Evolutionary conservation across 2,329 filamentous ascomycete genomes (phyloP).

Genomic region (Diaporthe helianthi): DNA sequence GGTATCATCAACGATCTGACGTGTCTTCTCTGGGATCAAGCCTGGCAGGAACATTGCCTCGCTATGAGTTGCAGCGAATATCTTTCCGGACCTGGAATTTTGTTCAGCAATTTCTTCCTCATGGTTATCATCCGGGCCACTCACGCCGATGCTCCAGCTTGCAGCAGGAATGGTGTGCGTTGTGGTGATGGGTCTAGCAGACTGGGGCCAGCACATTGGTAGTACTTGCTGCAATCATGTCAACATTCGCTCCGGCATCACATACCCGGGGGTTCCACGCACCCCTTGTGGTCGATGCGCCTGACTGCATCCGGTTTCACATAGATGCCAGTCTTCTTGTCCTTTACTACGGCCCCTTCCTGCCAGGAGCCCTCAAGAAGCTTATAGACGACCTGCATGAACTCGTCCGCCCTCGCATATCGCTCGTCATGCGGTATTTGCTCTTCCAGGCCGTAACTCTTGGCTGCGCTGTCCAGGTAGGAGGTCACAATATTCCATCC

Average conservation of each 20-base stretch:
- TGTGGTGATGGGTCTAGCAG: slow-evolving; percentile 29
- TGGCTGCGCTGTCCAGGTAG: slow-evolving; percentile 73
- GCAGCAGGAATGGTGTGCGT: slow-evolving; percentile 29
- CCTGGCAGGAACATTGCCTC: slow-evolving; percentile 30
- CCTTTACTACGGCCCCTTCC: slow-evolving; percentile 7
- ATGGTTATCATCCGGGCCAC: neutral
- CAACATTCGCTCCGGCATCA: neutral
- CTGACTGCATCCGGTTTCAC: neutral
- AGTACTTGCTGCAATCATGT: slow-evolving; percentile 14
- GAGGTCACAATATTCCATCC: slow-evolving; percentile 73
- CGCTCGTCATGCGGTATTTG: slow-evolving; percentile 64
- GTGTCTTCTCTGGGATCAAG: slow-evolving; percentile 12
- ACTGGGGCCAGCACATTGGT: slow-evolving; percentile 26
- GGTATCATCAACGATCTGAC: slow-evolving; percentile 18
- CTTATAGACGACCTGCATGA: slow-evolving; percentile 69
- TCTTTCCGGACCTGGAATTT: neutral
- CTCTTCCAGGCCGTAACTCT: slow-evolving; percentile 63
- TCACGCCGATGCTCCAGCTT: slow-evolving; percentile 27
- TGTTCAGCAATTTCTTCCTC: neutral
- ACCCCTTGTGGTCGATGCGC: slow-evolving; percentile 22
- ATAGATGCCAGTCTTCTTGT: slow-evolving; percentile 14
- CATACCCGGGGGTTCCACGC: neutral
- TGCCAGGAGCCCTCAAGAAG: slow-evolving; percentile 44
- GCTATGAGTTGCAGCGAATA: slow-evolving; percentile 27
- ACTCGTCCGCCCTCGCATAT: slow-evolving; percentile 70